Percentiles rank a stretch among this genome's conserved stretches.
Evolutionary conservation across 345 rosid genomes (phyloP).

Genomic region (Corymbia maculata): DNA sequence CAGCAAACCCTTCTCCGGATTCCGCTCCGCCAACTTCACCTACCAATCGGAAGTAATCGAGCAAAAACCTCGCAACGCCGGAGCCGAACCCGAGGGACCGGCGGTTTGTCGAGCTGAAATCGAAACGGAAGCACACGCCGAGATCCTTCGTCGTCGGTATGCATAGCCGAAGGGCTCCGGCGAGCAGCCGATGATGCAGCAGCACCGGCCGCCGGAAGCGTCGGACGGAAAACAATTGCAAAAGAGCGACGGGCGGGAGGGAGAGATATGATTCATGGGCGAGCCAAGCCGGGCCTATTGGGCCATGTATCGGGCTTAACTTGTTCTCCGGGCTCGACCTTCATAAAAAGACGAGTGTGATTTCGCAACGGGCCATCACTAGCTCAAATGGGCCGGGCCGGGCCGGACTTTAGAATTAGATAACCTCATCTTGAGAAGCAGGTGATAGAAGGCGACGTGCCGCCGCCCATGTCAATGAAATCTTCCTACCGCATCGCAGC

Average conservation of each 20-base stretch:
- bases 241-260: background rate
- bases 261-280: background rate
- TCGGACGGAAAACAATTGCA: background rate
- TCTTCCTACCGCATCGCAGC: too few species aligned
- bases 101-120: background rate
- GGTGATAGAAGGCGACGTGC: too few species aligned
- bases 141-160: rapidly evolving
- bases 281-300: background rate
- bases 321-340: background rate
- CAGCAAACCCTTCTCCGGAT: background rate
- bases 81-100: rapidly evolving
- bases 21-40: background rate
- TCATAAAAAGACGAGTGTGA: background rate
- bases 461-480: too few species aligned
- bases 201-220: background rate
- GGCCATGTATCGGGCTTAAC: background rate
- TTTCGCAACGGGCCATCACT: background rate
- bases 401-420: background rate
- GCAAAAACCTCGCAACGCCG: background rate
- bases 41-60: background rate
- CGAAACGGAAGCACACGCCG: background rate
- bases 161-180: background rate
- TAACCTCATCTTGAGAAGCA: too few species aligned
- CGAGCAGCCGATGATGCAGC: background rate
- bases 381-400: background rate